Percentiles rank a stretch among this genome's conserved stretches.
phyloP scores from a whole-genome alignment of 139 green algal species.

The Ettlia oleoabundans region DNA sequence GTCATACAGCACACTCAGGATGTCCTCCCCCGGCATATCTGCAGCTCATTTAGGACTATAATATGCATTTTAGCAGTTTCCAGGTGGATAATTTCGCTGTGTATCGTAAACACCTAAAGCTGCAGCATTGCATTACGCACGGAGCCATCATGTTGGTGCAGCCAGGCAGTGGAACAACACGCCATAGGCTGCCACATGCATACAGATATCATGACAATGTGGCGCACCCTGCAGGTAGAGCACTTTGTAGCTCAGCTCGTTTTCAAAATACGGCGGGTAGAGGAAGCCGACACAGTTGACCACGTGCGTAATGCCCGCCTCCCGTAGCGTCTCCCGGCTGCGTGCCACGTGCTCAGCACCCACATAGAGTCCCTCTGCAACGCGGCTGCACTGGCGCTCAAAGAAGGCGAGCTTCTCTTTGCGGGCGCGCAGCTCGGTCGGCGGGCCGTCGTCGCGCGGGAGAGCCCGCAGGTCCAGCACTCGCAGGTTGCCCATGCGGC shows the following conservation, averaged over 20 bases:
- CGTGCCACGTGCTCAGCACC: conserved; percentile 86
- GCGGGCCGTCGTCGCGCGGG: conserved; percentile 61
- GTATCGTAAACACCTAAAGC: too few species aligned
- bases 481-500: conserved; percentile 10
- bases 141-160: too few species aligned
- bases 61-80: too few species aligned
- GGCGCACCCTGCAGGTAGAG: conserved; percentile 88
- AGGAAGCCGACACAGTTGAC: conserved; percentile 97
- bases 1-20: conserved; percentile 92
- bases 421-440: conserved; percentile 68
- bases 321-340: conserved; percentile 69
- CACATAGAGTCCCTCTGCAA: conserved; percentile 84
- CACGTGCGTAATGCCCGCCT: conserved; percentile 90
- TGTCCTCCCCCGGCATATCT: conserved; percentile 92
- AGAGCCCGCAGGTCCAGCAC: conserved; percentile 51
- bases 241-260: conserved; percentile 86
- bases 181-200: too few species aligned
- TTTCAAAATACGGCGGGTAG: conserved; percentile 86
- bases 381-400: conserved; percentile 76
- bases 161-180: not conserved
- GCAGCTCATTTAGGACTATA: conserved; percentile 27
- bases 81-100: too few species aligned
- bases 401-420: conserved; percentile 77
- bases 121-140: too few species aligned
- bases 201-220: not conserved